Evolutionary conservation across 1,284 basidiomycete genomes (phyloP), one percentile per base, ranked within the genome.

Genomic region (Fomitopsis palustris): DNA sequence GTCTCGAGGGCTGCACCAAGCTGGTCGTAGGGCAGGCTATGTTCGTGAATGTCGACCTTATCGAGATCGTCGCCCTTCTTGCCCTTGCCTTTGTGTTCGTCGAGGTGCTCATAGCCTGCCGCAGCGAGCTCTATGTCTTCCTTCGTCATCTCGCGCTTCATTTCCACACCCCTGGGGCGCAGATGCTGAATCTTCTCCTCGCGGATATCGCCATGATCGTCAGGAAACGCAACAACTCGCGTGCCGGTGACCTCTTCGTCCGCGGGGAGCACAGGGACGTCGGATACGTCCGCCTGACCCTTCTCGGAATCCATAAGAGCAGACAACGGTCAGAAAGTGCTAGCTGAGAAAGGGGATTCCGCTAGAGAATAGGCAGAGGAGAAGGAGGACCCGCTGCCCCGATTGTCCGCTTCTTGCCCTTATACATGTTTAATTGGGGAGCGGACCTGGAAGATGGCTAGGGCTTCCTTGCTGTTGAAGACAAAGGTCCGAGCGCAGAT

Each of bases 81-180:
- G 39, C 70, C 71, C 54, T 78, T 75, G 25, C 69, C 68, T 64
- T 80, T 81, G 55, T 76, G 67, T 58, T 77, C 75, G 45, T 81
- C 75, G 42, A 87, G 75, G 66, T 86, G 82, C 57, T 84, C 83
- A 68, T 88, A 88, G 1, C 85, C 85, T 27, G 86, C 86, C 7
- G 81, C 81, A n/a, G 85, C 84, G 55, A 88, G 80, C 56, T 85
- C 82, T 64, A 77, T 81, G 59, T 87, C 85, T 66, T 87, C 86
- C 65, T 83, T 79, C n/a, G 85, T 87, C 67, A 87, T 70, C 59
- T 85, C 81, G 58, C 81, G 77, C 59, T 81, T 82, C 78, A 86
- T 79, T 67, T 84, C 84, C 53, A 78, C 76, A 23, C 83, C 83
- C 62, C 79, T 78, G 52, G 78, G 78, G 45, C 81, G 80, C 29